Evolutionary conservation across 768 basidiomycete species (phyloP), one percentile per base, ranked within the genome.

Genomic region (Termitomyces sp.): DNA sequence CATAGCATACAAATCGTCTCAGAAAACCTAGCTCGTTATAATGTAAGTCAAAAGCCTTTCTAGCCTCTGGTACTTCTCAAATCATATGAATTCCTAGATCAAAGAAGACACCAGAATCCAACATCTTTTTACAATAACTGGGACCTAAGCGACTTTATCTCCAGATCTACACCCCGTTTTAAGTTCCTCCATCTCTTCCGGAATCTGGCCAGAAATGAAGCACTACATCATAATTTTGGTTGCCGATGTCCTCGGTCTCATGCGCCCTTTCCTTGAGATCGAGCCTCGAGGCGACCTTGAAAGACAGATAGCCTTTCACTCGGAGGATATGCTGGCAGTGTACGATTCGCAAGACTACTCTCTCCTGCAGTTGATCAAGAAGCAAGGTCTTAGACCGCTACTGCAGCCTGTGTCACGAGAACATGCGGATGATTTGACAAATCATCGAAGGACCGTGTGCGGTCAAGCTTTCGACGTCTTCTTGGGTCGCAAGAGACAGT

Each of bases 181-280:
- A 28, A 36, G 14, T 54, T 62, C 24, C 4, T 60, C 12, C 45
- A 36, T 4, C 33, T 56, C 33, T 63, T 58, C 22, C 2, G 38
- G 3, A 48, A 60, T n/a, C 28, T 58, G 6, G 53, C 62, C 14
- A 53, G 33, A 47, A 7, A 43, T 6, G 36, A 54, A 10, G 13
- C 33, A 5, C 18, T 59, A 36, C 18, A 24, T 12, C 14, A 51
- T 63, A 13, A 13, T 63, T 45, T 20, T 58, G 6, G 58, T 48
- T n/a, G 52, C 62, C 9, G 56, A 63, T 33, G 24, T 60, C 4
- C 59, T 63, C 18, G 54, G 59, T 53, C 33, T 63, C 20, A 44
- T 60, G 43, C 59, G 54, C 3, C 59, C 59, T 12, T 44, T 60
- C 3, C 58, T 60, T 16, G 56, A 60, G 16, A 36, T 51, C 5